Evolutionary conservation across 345 rosid species (phyloP).

Genomic region (Euphorbia tirucalli): DNA sequence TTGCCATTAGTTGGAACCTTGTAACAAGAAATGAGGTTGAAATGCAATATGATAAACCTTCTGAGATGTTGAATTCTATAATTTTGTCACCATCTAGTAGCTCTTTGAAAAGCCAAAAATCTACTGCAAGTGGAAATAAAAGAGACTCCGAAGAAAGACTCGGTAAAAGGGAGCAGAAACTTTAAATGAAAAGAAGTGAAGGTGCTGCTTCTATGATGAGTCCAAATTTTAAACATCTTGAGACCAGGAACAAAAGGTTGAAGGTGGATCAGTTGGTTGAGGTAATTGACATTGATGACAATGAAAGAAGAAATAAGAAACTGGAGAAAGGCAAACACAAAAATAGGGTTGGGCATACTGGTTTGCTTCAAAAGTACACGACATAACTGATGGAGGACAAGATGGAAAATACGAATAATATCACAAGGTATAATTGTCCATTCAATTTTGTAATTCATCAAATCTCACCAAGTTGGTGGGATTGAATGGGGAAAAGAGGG

Average conservation of each 20-base stretch:
- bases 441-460: too few relatives aligned
- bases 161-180: constrained; percentile 14
- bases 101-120: constrained; percentile 23
- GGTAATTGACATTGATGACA: neutral
- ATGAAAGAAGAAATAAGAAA: constrained; percentile 9
- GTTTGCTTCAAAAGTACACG: too few relatives aligned
- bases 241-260: constrained; percentile 11
- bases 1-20: too few relatives aligned
- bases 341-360: too few relatives aligned
- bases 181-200: neutral
- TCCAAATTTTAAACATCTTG: neutral
- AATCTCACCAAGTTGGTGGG: too few relatives aligned
- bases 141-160: constrained; percentile 19
- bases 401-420: too few relatives aligned
- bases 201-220: neutral
- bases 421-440: too few relatives aligned
- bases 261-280: constrained; percentile 19
- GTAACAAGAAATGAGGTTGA: constrained; percentile 15
- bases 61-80: constrained; percentile 18
- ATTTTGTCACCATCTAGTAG: neutral
- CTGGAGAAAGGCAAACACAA: neutral
- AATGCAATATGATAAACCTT: constrained; percentile 28
- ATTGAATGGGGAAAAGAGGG: too few relatives aligned
- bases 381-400: too few relatives aligned
- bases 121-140: constrained; percentile 14